Evolutionary conservation across 1,284 basidiomycete species (phyloP).

Genomic region (Tremellales sp.): DNA sequence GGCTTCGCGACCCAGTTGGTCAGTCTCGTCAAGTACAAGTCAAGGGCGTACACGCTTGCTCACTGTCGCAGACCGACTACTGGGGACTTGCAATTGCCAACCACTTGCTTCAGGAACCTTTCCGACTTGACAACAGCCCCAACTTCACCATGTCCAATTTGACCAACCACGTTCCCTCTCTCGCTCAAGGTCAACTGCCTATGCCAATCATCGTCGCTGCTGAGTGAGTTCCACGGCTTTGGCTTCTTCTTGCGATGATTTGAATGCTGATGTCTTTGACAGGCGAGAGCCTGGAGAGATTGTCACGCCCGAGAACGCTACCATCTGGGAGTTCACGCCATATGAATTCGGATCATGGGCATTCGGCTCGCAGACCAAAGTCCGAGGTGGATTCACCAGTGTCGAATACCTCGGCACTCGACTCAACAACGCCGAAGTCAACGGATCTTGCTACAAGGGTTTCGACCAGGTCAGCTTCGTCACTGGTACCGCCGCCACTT

Average conservation of each 20-base stretch:
- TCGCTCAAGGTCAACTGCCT: slow-evolving; percentile 35
- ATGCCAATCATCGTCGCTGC: slow-evolving; percentile 52
- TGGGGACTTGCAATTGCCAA: slow-evolving; percentile 44
- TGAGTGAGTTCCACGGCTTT: slow-evolving; percentile 31
- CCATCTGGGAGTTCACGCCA: slow-evolving; percentile 51
- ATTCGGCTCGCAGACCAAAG: slow-evolving; percentile 32
- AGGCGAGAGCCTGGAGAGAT: slow-evolving; percentile 48
- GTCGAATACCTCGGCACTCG: slow-evolving; percentile 45
- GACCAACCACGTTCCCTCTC: slow-evolving; percentile 21
- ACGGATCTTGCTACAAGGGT: slow-evolving; percentile 43
- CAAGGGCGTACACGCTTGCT: neutral
- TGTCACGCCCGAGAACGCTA: slow-evolving; percentile 49
- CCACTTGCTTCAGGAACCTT: slow-evolving; percentile 43
- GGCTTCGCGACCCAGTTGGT: slow-evolving; percentile 46
- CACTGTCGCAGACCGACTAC: slow-evolving; percentile 32
- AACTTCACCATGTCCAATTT: slow-evolving; percentile 42
- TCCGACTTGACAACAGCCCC: slow-evolving; percentile 35
- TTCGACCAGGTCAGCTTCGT: slow-evolving; percentile 49
- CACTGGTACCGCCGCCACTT: slow-evolving; percentile 49
- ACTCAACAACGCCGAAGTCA: slow-evolving; percentile 38
- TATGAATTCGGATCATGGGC: slow-evolving; percentile 53
- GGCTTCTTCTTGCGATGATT: neutral
- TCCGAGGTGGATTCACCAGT: slow-evolving; percentile 43
- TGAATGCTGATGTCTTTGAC: slow-evolving; percentile 2
- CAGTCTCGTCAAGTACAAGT: slow-evolving; percentile 5